Evolutionary conservation across 176 grass and related monocot genomes (phyloP), one percentile per base, ranked within the genome.

Genomic region (Tillandsia leiboldiana): DNA sequence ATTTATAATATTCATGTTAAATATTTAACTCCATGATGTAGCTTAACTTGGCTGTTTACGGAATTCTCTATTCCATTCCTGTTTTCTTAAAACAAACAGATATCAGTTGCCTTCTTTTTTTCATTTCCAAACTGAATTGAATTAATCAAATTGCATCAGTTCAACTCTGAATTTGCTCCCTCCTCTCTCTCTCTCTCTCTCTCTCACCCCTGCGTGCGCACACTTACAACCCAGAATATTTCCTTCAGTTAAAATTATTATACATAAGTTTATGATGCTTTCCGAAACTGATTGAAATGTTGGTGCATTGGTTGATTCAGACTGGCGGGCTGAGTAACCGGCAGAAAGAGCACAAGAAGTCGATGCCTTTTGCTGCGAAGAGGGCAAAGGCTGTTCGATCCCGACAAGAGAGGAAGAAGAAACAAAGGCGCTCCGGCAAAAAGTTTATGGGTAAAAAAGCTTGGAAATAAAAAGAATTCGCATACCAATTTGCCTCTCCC

Each of bases 261-360:
- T 29, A 9, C 61, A 15, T 28, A 20, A 53, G 52, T 67, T 26
- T 52, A 20, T 61, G 2, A 13, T 18, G 23, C 68, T 27, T 70
- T 49, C 14, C n/a, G 29, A 22, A 8, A 49, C 53, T 80, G 13
- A 75, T 69, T 26, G 33, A 10, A 8, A 51, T 1, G 18, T 66
- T 80, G 18, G 1, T 9, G 33, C 15, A 42, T 42, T 83, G 67
- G 27, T 11, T 26, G 49, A 77, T 27, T 7, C 54, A 97, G 94
- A 83, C 86, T 1, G 94, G 89, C 63, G 94, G 94, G 15, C 59
- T 78, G 54, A 90, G 84, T 75, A 97, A 97, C 79, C 81, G 73
- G 66, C 83, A 97, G 72, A 92, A 97, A 70, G 86, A 92, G 28
- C 88, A 90, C 62, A 87, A 81, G 69, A 97, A 97, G 84, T 75